Percentiles rank a stretch among this genome's conserved stretches.
Evolutionary conservation across 2,329 filamentous ascomycete genomes (phyloP).

Genomic region (Septoria linicola): DNA sequence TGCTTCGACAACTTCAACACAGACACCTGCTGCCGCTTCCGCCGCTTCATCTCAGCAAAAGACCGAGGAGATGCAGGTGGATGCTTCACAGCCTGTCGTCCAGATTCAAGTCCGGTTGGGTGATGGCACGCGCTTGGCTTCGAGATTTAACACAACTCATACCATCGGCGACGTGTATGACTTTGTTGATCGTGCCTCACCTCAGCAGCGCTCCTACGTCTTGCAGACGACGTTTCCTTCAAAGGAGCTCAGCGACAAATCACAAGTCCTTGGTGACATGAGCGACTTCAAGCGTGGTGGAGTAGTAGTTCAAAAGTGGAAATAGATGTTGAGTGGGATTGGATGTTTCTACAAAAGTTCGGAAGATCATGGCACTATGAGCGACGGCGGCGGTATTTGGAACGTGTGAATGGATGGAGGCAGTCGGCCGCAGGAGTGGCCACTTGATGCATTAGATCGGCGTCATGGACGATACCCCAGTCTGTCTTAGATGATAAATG

Average conservation of each 20-base stretch:
- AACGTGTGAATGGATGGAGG: too few relatives aligned
- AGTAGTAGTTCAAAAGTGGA: constrained; percentile 59
- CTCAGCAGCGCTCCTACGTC: constrained; percentile 63
- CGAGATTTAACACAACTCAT: constrained; percentile 76
- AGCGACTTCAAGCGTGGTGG: constrained; percentile 53
- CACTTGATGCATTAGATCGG: too few relatives aligned
- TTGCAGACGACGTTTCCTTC: constrained; percentile 81
- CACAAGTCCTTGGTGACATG: constrained; percentile 48
- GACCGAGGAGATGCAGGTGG: constrained; percentile 51
- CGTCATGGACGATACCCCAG: too few relatives aligned
- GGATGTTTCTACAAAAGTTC: neutral
- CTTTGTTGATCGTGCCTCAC: constrained; percentile 67
- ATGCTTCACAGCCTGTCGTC: constrained; percentile 66
- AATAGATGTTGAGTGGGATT: too few relatives aligned
- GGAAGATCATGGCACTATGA: too few relatives aligned
- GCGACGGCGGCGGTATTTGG: too few relatives aligned
- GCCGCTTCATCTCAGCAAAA: constrained; percentile 40
- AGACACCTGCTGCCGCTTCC: constrained; percentile 38
- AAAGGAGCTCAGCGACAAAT: constrained; percentile 72
- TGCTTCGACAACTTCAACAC: constrained; percentile 29
- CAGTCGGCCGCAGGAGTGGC: too few relatives aligned
- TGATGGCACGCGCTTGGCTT: constrained; percentile 73
- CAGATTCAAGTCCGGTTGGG: constrained; percentile 75
- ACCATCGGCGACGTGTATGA: constrained; percentile 75
- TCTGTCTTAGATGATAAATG: too few relatives aligned